A percentile compares a stretch with the other conserved stretches of the same genome.
Conservation (phyloP, 2,329 filamentous ascomycete species). For the Monosporascus sp. region DNA sequence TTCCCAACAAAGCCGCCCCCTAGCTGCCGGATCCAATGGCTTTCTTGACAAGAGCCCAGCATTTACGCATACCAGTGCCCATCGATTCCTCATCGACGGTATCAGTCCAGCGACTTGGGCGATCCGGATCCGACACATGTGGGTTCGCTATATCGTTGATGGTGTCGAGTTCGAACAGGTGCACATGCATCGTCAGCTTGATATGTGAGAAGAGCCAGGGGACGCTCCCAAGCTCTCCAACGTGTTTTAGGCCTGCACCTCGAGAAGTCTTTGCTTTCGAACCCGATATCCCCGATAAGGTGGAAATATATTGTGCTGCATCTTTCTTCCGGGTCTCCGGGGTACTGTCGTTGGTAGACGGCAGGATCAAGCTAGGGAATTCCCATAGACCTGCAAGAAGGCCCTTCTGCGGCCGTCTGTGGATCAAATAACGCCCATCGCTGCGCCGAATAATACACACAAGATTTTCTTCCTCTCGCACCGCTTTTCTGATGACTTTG, state of each 20-base stretch:
- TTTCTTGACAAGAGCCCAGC: conserved; percentile 41
- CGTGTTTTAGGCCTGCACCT: conserved; percentile 21
- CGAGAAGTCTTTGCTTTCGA: conserved; percentile 2
- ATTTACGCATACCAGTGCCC: conserved; percentile 55
- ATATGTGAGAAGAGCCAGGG: conserved; percentile 56
- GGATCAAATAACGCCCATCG: conserved; percentile 42
- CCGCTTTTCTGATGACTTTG: conserved; percentile 45
- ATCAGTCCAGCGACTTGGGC: conserved; percentile 29
- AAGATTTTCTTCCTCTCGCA: conserved; percentile 46
- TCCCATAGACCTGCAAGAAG: conserved; percentile 53
- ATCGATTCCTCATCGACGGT: conserved; percentile 46
- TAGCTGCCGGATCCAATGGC: conserved; percentile 8
- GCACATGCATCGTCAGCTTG: conserved; percentile 52
- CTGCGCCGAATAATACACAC: conserved; percentile 44
- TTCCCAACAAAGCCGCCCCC: background rate
- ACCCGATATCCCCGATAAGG: conserved; percentile 16
- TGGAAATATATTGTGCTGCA: conserved; percentile 30
- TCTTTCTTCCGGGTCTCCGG: conserved; percentile 28
- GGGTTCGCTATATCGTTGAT: background rate
- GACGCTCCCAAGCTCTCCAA: conserved; percentile 43
- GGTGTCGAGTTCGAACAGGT: conserved; percentile 38
- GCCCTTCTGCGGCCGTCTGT: conserved; percentile 47
- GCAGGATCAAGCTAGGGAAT: conserved; percentile 41
- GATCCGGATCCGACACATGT: background rate
- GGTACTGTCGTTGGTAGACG: conserved; percentile 20